phyloP scores from a whole-genome alignment of 352 stramenopile genomes.

The Pilasporangium apinafurcum region DNA sequence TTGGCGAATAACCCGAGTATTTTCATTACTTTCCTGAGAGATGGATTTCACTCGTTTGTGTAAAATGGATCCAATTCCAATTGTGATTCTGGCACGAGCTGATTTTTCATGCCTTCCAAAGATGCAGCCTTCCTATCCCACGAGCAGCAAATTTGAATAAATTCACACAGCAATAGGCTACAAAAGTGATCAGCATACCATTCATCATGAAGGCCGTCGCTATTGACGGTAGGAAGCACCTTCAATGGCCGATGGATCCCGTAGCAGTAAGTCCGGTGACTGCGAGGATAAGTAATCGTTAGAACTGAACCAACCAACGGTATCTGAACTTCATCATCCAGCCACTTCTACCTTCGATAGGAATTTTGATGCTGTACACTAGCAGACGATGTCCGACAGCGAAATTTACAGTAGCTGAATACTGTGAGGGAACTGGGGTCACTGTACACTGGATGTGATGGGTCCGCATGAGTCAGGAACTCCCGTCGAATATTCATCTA shows the following conservation, averaged over 20 bases:
- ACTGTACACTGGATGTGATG: constrained; percentile 55
- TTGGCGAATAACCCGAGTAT: no score
- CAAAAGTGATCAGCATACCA: no score
- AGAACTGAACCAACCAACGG: no score
- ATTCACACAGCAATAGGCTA: no score
- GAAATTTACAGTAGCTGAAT: constrained; percentile 67
- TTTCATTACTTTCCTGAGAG: no score
- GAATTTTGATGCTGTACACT: constrained; percentile 78
- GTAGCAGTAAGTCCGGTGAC: constrained; percentile 56
- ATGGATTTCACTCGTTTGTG: constrained; percentile 6
- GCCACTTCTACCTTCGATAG: constrained; percentile 43
- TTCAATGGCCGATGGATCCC: constrained; percentile 55
- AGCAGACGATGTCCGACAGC: constrained; percentile 67
- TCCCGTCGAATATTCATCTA: constrained; percentile 50
- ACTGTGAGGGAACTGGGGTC: constrained; percentile 42
- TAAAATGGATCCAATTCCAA: constrained; percentile 48
- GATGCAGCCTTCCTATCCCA: constrained; percentile 14
- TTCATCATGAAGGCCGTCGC: constrained; percentile 36
- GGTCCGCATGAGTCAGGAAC: constrained; percentile 55
- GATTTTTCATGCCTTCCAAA: constrained; percentile 15
- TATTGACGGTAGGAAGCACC: constrained; percentile 62
- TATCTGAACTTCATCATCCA: not conserved
- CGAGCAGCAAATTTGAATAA: not conserved
- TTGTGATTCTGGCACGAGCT: constrained; percentile 17
- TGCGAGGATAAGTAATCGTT: constrained; percentile 5